Conservation (phyloP, 352 stramenopile species). For the Aphanomyces cochlioides region DNA sequence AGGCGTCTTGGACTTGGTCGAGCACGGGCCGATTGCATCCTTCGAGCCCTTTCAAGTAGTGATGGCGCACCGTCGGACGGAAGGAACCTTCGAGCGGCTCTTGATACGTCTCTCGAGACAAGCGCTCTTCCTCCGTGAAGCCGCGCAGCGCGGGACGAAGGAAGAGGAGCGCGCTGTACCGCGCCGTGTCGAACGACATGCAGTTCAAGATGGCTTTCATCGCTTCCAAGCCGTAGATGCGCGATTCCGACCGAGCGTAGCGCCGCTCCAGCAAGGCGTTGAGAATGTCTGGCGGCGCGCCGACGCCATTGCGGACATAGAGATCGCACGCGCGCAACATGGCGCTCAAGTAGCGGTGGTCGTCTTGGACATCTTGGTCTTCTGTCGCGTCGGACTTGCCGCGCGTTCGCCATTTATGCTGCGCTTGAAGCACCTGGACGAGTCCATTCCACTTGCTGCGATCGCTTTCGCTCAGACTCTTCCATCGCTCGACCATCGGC, state of each 20-base stretch:
- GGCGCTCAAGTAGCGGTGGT: slow-evolving; percentile 64
- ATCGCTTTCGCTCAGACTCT: slow-evolving; percentile 64
- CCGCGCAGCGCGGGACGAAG: slow-evolving; percentile 77
- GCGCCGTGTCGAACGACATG: slow-evolving; percentile 71
- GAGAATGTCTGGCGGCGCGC: slow-evolving; percentile 75
- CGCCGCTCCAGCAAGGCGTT: slow-evolving; percentile 65
- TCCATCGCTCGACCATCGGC: slow-evolving; percentile 84
- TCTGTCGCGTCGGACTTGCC: not conserved
- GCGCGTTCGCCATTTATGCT: slow-evolving; percentile 51
- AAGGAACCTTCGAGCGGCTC: slow-evolving; percentile 40
- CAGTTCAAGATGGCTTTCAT: slow-evolving; percentile 70
- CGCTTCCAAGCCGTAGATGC: slow-evolving; percentile 73
- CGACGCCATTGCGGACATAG: slow-evolving; percentile 80
- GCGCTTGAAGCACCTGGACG: slow-evolving; percentile 73
- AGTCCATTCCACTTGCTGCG: slow-evolving; percentile 84
- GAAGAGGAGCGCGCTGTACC: slow-evolving; percentile 76
- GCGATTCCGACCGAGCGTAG: slow-evolving; percentile 55
- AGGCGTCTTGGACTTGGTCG: slow-evolving; percentile 56
- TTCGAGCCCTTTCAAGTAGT: slow-evolving; percentile 85
- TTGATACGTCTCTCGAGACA: slow-evolving; percentile 42
- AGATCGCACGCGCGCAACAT: slow-evolving; percentile 84
- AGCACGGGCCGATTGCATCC: slow-evolving; percentile 63
- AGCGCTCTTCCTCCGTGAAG: slow-evolving; percentile 81
- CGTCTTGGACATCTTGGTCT: slow-evolving; percentile 40
- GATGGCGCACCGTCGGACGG: slow-evolving; percentile 75